These are phyloP conservation scores for Tetracladium setigerum DNA, from an alignment of 495 filamentous ascomycete species.

Conservation along the genomic window DNA sequence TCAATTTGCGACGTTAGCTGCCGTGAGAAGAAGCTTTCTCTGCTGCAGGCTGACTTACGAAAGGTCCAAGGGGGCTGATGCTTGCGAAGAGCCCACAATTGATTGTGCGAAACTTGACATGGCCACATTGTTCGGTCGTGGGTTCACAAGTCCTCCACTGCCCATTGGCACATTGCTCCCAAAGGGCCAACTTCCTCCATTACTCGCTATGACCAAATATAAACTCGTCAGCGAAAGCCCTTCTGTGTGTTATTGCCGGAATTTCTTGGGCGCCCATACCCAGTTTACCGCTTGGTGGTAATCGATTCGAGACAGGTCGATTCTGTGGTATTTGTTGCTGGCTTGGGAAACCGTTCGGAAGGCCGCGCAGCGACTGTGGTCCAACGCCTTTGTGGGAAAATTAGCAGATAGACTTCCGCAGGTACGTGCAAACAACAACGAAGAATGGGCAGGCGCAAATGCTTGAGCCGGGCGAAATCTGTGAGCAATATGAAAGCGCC, in stretches of 20 bases:
- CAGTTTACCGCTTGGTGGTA: constrained; percentile 70
- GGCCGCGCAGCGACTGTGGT: constrained; percentile 61
- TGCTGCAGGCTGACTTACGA: constrained; percentile 54
- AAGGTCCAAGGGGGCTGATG: constrained; percentile 64
- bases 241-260: constrained; percentile 4
- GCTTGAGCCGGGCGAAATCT: too few relatives aligned
- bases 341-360: constrained; percentile 58
- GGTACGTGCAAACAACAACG: not conserved
- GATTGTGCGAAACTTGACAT: constrained; percentile 77
- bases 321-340: constrained; percentile 58
- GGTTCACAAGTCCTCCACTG: constrained; percentile 49
- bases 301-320: constrained; percentile 57
- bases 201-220: constrained; percentile 43
- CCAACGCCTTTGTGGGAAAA: constrained; percentile 43
- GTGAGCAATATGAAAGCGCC: too few relatives aligned
- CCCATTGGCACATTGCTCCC: constrained; percentile 60
- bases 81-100: constrained; percentile 64
- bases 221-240: constrained; percentile 22
- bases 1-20: not conserved
- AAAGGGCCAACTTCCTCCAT: constrained; percentile 67
- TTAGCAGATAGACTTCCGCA: not conserved
- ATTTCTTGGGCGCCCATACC: constrained; percentile 39
- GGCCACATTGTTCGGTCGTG: constrained; percentile 54
- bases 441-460: too few relatives aligned
- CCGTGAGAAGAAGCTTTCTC: not conserved